Conservation (phyloP, 2,329 filamentous ascomycete species). For the Grosmannia penicillata region DNA sequence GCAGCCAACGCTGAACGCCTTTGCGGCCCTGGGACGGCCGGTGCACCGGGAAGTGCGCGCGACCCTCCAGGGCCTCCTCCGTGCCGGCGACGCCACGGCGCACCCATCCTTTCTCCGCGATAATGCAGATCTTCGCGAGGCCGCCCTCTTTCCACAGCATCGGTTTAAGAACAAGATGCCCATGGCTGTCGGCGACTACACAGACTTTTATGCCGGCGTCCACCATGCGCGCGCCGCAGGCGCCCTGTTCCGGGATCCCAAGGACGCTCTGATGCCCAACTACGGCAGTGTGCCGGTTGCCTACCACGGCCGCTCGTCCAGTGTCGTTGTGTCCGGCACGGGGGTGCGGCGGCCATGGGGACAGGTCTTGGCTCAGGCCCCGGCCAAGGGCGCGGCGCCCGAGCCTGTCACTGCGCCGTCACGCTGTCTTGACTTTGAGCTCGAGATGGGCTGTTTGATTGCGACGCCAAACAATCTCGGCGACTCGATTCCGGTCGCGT, state of each 20-base stretch:
- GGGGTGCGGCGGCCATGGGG: constrained; percentile 59
- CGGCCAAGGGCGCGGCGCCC: constrained; percentile 36
- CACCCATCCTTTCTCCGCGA: constrained; percentile 47
- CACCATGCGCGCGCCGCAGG: constrained; percentile 61
- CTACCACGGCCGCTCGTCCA: constrained; percentile 67
- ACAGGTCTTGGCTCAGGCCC: constrained; percentile 41
- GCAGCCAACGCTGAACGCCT: constrained; percentile 26
- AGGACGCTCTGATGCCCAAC: constrained; percentile 64
- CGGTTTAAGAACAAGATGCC: constrained; percentile 54
- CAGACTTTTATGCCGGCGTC: constrained; percentile 70
- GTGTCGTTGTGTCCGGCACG: constrained; percentile 60
- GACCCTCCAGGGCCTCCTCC: constrained; percentile 53
- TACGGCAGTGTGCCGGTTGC: constrained; percentile 71
- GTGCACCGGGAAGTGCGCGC: constrained; percentile 54
- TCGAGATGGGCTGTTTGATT: constrained; percentile 67
- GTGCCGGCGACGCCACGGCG: constrained; percentile 29
- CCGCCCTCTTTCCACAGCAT: constrained; percentile 42
- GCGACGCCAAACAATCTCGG: constrained; percentile 51
- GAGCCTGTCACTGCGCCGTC: constrained; percentile 46
- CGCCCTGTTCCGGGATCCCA: constrained; percentile 43
- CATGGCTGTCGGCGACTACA: constrained; percentile 69
- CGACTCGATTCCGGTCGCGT: constrained; percentile 41
- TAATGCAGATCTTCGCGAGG: constrained; percentile 40
- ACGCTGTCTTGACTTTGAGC: constrained; percentile 60
- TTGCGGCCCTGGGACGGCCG: constrained; percentile 55